These are phyloP conservation scores for Sechiopsis laciniata DNA, from an alignment of 306 rosid species.

Conservation along the genomic window DNA sequence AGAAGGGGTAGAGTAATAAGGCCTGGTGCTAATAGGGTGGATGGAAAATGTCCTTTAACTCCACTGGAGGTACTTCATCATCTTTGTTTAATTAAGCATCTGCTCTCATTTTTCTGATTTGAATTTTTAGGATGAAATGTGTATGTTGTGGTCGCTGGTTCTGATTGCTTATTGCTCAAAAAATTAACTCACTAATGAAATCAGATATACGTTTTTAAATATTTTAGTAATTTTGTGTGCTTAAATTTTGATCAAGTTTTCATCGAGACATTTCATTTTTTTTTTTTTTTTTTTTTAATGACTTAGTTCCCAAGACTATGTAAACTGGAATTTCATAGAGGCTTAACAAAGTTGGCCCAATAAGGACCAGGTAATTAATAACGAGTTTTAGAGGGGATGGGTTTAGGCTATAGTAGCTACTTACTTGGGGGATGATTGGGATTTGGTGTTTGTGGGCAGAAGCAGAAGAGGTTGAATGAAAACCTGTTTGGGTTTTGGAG, in stretches of 20 bases:
- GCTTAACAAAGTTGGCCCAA: not conserved
- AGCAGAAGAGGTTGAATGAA: no score
- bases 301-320: not conserved
- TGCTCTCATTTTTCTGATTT: not conserved
- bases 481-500: no score
- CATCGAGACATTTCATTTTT: not conserved
- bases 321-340: not conserved
- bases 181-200: not conserved
- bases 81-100: not conserved
- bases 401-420: not conserved
- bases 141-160: not conserved
- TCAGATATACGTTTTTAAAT: not conserved
- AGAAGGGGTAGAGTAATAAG: slow-evolving; percentile 74
- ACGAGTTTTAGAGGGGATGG: not conserved
- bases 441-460: no score
- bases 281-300: no score
- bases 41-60: slow-evolving; percentile 93
- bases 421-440: not conserved
- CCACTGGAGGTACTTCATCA: slow-evolving; percentile 67
- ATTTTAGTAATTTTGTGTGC: not conserved
- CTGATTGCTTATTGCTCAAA: not conserved
- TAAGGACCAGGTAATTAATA: not conserved
- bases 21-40: slow-evolving; percentile 86
- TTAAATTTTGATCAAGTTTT: not conserved
- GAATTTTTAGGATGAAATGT: not conserved